Base-by-base conservation (phyloP, 2,329 filamentous ascomycete genomes). In the Beauveria rudraprayagi region DNA sequence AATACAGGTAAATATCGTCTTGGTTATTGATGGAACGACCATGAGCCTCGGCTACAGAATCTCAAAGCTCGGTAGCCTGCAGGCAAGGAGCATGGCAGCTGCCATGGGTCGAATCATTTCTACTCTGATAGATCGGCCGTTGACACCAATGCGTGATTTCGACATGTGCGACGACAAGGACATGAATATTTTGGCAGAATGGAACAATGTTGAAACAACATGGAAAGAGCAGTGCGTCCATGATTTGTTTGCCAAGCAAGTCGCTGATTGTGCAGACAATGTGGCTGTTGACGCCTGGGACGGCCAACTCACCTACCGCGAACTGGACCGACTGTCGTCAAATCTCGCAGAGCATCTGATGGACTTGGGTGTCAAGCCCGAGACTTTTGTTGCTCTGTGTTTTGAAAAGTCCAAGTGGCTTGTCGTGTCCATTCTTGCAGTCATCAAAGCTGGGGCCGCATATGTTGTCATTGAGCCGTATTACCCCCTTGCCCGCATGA, bases 261-360 rank as follows among this genome's bases (percentile, higher is more conserved):
- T 24, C 16, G 41, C 55, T 16, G 19, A 34, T 10, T 3, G 50
- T 10, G 2, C 28, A 40, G 55, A 57, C 44, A 37, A 30, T 3
- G 0, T 26, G 11, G 77, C 77, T 24, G 70, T 79, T 41, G 69
- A 73, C 55, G 75, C 77, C 2, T 78, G 76, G 76, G 77, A 79
- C 61, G 77, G 77, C 9, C 62, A 67, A 40, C 71, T 77, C 56
- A 76, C 75, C 14, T 79, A 78, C 62, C 56, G 66, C 50, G 70
- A 79, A 40, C 67, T 78, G 1, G 65, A 69, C 37, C n/a, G 51
- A 1, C 46, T 64, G 7, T 63, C 65, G 0, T 58, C 52, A 48
- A 53, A 19, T 10, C 57, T 68, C n/a, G 66, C 65, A n/a, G 51
- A 24, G 4, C 59, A 63, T 11, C 59, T 68, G 11, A 44, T 43